Conservation (phyloP, 1,284 basidiomycete genomes). For the Tranzscheliella williamsii region DNA sequence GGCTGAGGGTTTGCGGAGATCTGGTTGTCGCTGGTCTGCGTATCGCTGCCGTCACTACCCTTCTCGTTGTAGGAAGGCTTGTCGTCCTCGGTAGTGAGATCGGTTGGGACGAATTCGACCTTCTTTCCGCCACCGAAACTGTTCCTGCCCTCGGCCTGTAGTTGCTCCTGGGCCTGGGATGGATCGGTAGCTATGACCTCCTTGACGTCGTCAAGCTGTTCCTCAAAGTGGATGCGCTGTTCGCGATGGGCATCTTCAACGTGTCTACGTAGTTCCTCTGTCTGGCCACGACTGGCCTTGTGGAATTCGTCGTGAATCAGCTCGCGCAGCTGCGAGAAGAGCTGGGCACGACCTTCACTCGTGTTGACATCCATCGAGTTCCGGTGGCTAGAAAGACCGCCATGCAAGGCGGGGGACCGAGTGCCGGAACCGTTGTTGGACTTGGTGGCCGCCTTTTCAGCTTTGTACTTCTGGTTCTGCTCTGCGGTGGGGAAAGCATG, state of each 20-base stretch:
- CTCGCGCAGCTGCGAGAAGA: conserved; percentile 26
- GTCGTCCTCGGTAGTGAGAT: conserved; percentile 4
- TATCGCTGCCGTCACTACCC: conserved; percentile 13
- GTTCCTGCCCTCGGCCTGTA: conserved; percentile 1
- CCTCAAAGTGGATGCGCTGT: conserved; percentile 14
- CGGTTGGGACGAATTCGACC: background rate
- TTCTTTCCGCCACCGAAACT: conserved; percentile 5
- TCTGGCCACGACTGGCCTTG: conserved; percentile 34
- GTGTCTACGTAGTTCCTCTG: conserved; percentile 27
- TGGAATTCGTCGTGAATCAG: conserved; percentile 43
- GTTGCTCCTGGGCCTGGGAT: background rate
- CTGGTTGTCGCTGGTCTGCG: background rate
- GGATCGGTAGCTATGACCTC: conserved; percentile 11
- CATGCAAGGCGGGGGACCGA: conserved; percentile 10
- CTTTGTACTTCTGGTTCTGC: conserved; percentile 28
- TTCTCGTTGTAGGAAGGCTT: conserved; percentile 9
- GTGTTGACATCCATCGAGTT: conserved; percentile 32
- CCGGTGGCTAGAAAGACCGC: conserved; percentile 1
- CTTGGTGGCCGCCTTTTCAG: conserved; percentile 17
- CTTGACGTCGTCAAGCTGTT: conserved; percentile 14
- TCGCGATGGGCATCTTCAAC: conserved; percentile 16
- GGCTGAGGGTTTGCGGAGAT: conserved; percentile 17
- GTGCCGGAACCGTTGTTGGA: conserved; percentile 18
- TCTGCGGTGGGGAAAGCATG: conserved; percentile 38
- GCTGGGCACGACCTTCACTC: conserved; percentile 18